phyloP scores from a whole-genome alignment of 2,329 filamentous ascomycete species.

The Emmonsiellopsis sp. region DNA sequence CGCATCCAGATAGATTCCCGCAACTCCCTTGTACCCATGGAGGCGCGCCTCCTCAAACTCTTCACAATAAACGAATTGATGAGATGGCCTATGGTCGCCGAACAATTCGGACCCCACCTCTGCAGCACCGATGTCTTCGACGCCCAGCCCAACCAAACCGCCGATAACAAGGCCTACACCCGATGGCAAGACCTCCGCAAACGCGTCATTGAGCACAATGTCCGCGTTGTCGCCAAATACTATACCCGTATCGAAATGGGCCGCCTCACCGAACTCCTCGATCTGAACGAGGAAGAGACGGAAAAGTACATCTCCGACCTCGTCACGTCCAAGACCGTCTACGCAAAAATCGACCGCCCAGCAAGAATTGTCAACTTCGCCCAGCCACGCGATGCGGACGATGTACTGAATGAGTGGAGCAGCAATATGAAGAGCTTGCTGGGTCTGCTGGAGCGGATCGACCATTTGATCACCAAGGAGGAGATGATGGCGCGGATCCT shows the following conservation, averaged over 20 bases:
- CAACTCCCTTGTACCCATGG: constrained; percentile 65
- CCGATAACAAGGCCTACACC: constrained; percentile 70
- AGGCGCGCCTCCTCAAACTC: constrained; percentile 79
- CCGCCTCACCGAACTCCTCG: constrained; percentile 80
- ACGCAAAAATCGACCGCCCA: constrained; percentile 92
- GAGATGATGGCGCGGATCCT: constrained; percentile 99
- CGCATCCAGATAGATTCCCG: constrained; percentile 80
- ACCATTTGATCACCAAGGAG: constrained; percentile 98
- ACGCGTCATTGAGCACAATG: constrained; percentile 98
- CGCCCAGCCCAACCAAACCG: constrained; percentile 44
- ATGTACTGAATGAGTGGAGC: constrained; percentile 97
- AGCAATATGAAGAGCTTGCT: constrained; percentile 93
- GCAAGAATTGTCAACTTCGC: constrained; percentile 89
- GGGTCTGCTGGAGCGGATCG: constrained; percentile 78
- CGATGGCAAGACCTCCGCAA: constrained; percentile 94
- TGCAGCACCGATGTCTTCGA: constrained; percentile 87
- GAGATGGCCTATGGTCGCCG: constrained; percentile 91
- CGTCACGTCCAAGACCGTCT: constrained; percentile 95
- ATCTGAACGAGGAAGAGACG: constrained; percentile 88
- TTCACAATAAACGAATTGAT: constrained; percentile 96
- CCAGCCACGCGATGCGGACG: constrained; percentile 88
- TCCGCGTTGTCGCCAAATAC: constrained; percentile 95
- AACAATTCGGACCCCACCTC: constrained; percentile 80
- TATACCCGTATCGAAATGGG: constrained; percentile 95
- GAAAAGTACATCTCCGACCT: constrained; percentile 98